phyloP scores from a whole-genome alignment of 768 basidiomycete genomes.

The Psilocybe cubensis region DNA sequence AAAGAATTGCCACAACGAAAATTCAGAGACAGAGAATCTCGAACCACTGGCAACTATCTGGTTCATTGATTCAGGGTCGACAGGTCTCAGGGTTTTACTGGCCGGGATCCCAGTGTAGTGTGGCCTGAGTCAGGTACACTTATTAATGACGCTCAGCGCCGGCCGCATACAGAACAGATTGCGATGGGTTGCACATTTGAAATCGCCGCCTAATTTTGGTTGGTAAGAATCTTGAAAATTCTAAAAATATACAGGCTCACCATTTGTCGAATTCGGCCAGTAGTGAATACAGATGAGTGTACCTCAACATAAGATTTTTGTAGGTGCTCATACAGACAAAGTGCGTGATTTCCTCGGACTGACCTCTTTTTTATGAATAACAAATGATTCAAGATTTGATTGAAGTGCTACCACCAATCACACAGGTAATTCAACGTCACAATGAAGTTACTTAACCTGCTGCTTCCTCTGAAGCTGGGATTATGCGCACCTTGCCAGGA shows the following conservation, averaged over 20 bases:
- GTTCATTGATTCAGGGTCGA: conserved; percentile 11
- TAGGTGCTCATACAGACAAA: too few species aligned
- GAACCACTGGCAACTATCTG: background rate
- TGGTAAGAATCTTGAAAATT: conserved; percentile 14
- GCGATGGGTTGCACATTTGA: background rate
- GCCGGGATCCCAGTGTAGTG: background rate
- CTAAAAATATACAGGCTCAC: conserved; percentile 25
- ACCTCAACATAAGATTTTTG: too few species aligned
- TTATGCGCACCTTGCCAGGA: conserved; percentile 25
- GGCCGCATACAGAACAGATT: background rate
- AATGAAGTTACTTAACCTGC: background rate
- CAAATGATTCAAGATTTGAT: too few species aligned
- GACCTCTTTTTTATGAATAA: too few species aligned
- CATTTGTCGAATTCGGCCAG: too few species aligned
- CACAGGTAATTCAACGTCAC: conserved; percentile 36
- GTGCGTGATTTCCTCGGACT: too few species aligned
- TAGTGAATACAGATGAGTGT: too few species aligned
- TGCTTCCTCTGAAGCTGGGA: background rate
- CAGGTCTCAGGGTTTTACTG: conserved; percentile 8
- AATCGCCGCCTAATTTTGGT: background rate
- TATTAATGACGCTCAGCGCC: background rate
- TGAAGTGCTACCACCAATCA: conserved; percentile 44
- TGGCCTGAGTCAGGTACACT: background rate
- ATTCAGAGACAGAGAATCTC: conserved; percentile 24
- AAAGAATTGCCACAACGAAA: conserved; percentile 5